Evolutionary conservation across 805 yeast species (phyloP).

Genomic region (Jamesozyma jinghongensis): DNA sequence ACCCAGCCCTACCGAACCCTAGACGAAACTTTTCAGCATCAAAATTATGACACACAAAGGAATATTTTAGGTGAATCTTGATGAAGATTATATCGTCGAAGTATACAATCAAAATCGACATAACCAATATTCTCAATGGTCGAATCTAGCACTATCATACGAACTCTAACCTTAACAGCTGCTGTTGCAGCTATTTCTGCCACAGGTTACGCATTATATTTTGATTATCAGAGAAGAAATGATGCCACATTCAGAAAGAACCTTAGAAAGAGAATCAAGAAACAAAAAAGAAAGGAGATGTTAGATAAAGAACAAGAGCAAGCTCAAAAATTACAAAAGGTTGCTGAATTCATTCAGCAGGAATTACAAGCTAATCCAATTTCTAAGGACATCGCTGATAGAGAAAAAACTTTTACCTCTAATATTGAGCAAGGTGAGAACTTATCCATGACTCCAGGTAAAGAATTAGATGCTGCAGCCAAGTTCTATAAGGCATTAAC

Average conservation of each 20-base stretch:
- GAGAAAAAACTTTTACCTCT: slow-evolving; percentile 71
- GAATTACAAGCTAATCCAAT: slow-evolving; percentile 67
- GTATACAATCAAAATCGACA: no score
- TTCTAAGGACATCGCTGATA: slow-evolving; percentile 58
- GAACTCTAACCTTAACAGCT: slow-evolving; percentile 3
- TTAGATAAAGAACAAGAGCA: slow-evolving; percentile 43
- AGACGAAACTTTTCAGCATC: no score
- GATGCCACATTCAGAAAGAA: slow-evolving; percentile 72
- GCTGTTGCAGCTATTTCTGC: slow-evolving; percentile 41
- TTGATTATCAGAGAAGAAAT: slow-evolving; percentile 86
- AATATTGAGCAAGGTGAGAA: slow-evolving; percentile 84
- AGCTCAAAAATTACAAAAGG: slow-evolving; percentile 48
- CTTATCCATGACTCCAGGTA: slow-evolving; percentile 53
- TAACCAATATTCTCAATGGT: no score
- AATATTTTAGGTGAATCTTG: no score
- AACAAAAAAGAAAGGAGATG: slow-evolving; percentile 39
- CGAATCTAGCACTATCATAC: background rate
- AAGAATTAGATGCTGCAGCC: slow-evolving; percentile 76
- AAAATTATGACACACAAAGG: no score
- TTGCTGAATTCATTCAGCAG: slow-evolving; percentile 51
- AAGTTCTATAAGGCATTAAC: slow-evolving; percentile 88
- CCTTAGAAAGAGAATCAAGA: slow-evolving; percentile 53
- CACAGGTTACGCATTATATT: slow-evolving; percentile 73
- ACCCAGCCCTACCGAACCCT: no score
- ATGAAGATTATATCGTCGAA: no score